Evolutionary conservation across 1,284 basidiomycete species (phyloP), one percentile per base, ranked within the genome.

Genomic region (Tylopilus orsonianus): DNA sequence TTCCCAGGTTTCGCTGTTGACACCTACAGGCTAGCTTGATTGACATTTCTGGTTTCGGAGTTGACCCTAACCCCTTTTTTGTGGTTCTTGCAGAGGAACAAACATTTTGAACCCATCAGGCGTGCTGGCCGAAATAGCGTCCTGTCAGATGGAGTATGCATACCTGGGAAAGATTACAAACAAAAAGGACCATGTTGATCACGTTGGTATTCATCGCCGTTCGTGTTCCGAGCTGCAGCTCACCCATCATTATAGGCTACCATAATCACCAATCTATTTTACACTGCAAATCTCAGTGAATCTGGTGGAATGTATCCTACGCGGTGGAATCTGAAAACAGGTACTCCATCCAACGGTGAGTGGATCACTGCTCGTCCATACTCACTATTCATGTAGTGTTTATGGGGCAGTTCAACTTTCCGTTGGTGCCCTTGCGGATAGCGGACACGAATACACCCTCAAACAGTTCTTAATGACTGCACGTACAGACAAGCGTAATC

Each of bases 381-480:
- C 13, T 43, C 34, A 27, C 45, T 22, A 42, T 37, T 50, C 16
- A 57, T 27, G 19, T 36, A 16, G 30, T 35, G 16, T 1, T 4
- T n/a, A 29, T 18, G 1, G 19, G n/a, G 13, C 49, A 80, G 75
- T 59, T 20, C 72, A 69, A 56, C 56, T 84, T 19, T 80, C 82
- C 1, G 77, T 84, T 10, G 86, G 85, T 10, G 79, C 75, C 1
- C 71, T 71, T 40, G 82, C 82, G 1, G 86, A 90, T 55, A 88
- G 85, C 54, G 79, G 75, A 0, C 82, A 89, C 53, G 87, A 90
- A 64, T 90, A 90, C 54, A 74, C 87, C 12, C 73, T 90, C 18
- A 90, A 90, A 57, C 80, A 85, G 50, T 86, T 80, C 60, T 66
- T 89, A 10, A 68, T 87, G 30, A 84, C 82, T 5, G 80, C 72